These are phyloP conservation scores for Yamadazyma atlantica DNA, from an alignment of 1,139 yeast species.

Conservation along the genomic window DNA sequence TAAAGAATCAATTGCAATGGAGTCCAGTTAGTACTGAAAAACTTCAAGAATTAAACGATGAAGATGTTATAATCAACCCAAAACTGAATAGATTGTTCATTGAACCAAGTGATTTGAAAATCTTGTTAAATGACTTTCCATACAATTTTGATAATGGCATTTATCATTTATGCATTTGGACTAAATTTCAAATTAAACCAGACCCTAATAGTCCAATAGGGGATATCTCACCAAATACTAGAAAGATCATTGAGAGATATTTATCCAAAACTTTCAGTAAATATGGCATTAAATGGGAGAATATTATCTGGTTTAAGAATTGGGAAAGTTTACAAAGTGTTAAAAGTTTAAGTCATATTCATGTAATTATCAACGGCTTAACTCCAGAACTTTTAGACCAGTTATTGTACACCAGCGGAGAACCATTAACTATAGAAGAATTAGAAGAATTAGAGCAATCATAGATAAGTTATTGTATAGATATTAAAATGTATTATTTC, in stretches of 20 bases:
- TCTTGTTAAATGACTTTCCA: conserved; percentile 44
- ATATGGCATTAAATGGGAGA: conserved; percentile 33
- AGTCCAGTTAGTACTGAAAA: conserved; percentile 12
- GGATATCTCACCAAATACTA: conserved; percentile 42
- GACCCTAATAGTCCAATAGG: conserved; percentile 39
- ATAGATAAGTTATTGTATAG: conserved; percentile 1
- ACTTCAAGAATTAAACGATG: conserved; percentile 22
- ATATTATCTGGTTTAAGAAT: conserved; percentile 61
- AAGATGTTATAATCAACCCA: conserved; percentile 20
- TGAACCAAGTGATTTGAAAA: conserved; percentile 25
- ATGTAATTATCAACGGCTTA: conserved; percentile 47
- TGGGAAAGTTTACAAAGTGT: conserved; percentile 64
- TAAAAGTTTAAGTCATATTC: conserved; percentile 57
- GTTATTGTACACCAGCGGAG: conserved; percentile 22
- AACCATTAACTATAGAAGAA: conserved; percentile 20
- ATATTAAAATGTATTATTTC: background rate
- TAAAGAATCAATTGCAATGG: conserved; percentile 40
- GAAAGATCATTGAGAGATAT: conserved; percentile 37
- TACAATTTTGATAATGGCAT: conserved; percentile 39
- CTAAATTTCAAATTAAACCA: conserved; percentile 32
- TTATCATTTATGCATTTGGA: conserved; percentile 45
- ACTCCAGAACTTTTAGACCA: conserved; percentile 19
- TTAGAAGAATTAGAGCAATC: conserved; percentile 2
- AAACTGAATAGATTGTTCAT: conserved; percentile 20
- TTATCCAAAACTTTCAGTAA: conserved; percentile 44